Percentiles rank a stretch among this genome's conserved stretches.
These are phyloP conservation scores for Stagonosporopsis vannaccii DNA, from an alignment of 2,329 filamentous ascomycete genomes.

Conservation along the genomic window DNA sequence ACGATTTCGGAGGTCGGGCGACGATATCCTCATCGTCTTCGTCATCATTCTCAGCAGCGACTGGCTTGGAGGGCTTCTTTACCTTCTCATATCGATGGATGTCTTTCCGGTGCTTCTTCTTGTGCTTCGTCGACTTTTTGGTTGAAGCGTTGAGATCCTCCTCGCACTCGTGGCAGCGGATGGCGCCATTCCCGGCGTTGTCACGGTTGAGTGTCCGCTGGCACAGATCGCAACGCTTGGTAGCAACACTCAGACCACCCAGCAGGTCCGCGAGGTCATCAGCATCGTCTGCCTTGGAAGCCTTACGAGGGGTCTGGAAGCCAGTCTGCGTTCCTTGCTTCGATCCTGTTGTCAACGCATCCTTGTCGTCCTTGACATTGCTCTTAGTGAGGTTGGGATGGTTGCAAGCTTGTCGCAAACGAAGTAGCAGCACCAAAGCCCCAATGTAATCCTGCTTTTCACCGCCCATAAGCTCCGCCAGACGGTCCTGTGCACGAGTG, in stretches of 20 bases:
- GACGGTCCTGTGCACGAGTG: conserved; percentile 81
- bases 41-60: conserved; percentile 40
- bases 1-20: conserved; percentile 21
- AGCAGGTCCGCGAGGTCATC: conserved; percentile 88
- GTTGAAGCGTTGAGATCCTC: conserved; percentile 70
- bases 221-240: conserved; percentile 84
- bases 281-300: conserved; percentile 66
- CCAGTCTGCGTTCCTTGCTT: conserved; percentile 50
- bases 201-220: conserved; percentile 69
- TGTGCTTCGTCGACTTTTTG: conserved; percentile 45
- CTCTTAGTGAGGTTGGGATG: conserved; percentile 87
- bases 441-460: conserved; percentile 88
- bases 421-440: conserved; percentile 88
- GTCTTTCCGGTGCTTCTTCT: conserved; percentile 57
- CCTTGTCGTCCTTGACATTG: conserved; percentile 86
- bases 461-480: conserved; percentile 86
- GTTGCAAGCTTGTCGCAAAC: conserved; percentile 92
- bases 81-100: conserved; percentile 39
- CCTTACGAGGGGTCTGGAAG: conserved; percentile 48
- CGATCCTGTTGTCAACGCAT: conserved; percentile 74
- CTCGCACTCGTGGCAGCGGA: conserved; percentile 76
- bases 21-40: conserved; percentile 32
- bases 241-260: conserved; percentile 78
- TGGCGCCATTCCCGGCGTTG: conserved; percentile 61
- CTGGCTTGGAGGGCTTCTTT: conserved; percentile 55